Percentiles rank a stretch among this genome's conserved stretches.
Evolutionary conservation across 805 yeast species (phyloP).

Genomic region (Cyberlindnera xishuangbannaensis): DNA sequence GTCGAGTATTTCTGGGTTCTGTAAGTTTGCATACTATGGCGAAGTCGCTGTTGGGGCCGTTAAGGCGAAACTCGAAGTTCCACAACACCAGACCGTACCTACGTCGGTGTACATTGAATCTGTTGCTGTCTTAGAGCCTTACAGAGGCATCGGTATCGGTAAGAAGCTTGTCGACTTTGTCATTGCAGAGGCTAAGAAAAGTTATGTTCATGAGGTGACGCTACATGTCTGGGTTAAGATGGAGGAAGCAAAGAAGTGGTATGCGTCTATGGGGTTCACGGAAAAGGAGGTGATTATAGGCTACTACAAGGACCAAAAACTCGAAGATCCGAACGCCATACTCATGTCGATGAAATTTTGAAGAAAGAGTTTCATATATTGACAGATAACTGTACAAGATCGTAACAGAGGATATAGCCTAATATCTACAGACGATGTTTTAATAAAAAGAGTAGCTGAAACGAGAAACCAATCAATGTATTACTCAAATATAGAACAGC

Average conservation of each 20-base stretch:
- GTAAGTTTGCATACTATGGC: slow-evolving; percentile 55
- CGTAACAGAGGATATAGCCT: too few relatives aligned
- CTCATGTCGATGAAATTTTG: slow-evolving; percentile 26
- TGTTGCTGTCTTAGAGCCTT: slow-evolving; percentile 61
- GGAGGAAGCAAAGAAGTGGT: slow-evolving; percentile 43
- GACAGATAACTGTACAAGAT: too few relatives aligned
- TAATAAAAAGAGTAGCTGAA: too few relatives aligned
- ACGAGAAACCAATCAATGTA: too few relatives aligned
- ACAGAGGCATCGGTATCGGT: slow-evolving; percentile 60
- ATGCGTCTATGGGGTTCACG: slow-evolving; percentile 43
- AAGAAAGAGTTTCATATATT: not conserved
- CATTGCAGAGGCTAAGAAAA: slow-evolving; percentile 47
- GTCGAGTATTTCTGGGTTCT: slow-evolving; percentile 43
- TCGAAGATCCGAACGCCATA: slow-evolving; percentile 44
- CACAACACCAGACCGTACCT: slow-evolving; percentile 40
- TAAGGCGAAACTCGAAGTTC: slow-evolving; percentile 46
- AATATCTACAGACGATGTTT: too few relatives aligned
- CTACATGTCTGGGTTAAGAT: slow-evolving; percentile 48
- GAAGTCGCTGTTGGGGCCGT: slow-evolving; percentile 81
- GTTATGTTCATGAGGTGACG: slow-evolving; percentile 47
- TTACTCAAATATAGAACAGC: too few relatives aligned
- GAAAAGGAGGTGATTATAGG: slow-evolving; percentile 31
- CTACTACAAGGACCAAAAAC: slow-evolving; percentile 42
- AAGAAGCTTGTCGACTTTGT: slow-evolving; percentile 49
- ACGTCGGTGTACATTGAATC: slow-evolving; percentile 58